Evolutionary conservation across 2,329 filamentous ascomycete species (phyloP), one percentile per base, ranked within the genome.

Genomic region (Talaromyces sp.): DNA sequence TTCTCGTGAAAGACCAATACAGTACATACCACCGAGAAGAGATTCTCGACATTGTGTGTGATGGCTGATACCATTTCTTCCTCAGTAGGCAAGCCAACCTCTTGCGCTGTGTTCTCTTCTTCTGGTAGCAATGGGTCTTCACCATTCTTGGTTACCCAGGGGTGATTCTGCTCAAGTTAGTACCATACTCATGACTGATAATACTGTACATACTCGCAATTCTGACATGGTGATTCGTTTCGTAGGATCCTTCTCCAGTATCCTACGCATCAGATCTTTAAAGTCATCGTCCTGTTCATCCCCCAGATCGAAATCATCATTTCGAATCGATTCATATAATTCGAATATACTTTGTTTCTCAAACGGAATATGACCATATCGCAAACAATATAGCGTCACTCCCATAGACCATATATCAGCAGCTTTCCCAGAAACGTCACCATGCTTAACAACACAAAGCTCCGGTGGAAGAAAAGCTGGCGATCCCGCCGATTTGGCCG

Each of bases 371-470:
- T 82, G 84, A 37, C 95, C 95, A 72, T 96, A 98, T 67, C 90
- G 88, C 45, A 99, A 83, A 75, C 95, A 99, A 75, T 94, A 98
- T 2, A 99, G 82, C 1, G 93, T 96, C 9, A 97, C 89, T 7
- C 95, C 95, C 94, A 98, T 98, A 3, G 94, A 96, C 95, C 95
- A 99, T 62, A 99, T 93, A 77, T 99, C 95, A 3, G 92, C 92
- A 3, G 94, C 93, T 71, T 87, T 90, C 11, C 95, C 95, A 2
- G 91, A 94, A 1, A 98, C 89, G 69, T 93, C 89, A 0, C 91
- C 92, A 74, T 97, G 94, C 71, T 87, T 93, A 8, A 88, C 87
- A 24, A 93, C 88, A 73, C 95, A 99, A 13, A 99, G 82, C 77
- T 99, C 95, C 0, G 95, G 95, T 0, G 95, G 91, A 65, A 98